phyloP scores from a whole-genome alignment of 371 early-diverging fungal genomes.

The Coemansia linderi region DNA sequence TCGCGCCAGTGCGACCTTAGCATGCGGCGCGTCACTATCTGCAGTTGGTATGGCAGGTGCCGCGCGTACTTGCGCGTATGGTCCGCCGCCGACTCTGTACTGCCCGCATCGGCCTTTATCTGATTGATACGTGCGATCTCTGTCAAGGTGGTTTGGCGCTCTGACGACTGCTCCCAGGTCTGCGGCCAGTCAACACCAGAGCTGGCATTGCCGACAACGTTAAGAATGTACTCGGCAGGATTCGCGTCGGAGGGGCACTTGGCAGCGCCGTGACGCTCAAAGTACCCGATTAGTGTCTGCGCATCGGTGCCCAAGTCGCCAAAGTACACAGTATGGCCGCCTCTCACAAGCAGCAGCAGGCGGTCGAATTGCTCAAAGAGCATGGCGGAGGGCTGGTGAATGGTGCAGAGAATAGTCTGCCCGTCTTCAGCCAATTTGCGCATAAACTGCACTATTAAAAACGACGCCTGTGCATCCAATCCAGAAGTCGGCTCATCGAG shows the following conservation, averaged over 20 bases:
- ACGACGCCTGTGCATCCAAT: conserved; percentile 69
- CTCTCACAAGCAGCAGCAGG: conserved; percentile 74
- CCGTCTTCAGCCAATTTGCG: conserved; percentile 64
- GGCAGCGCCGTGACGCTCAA: conserved; percentile 64
- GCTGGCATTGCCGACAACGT: conserved; percentile 58
- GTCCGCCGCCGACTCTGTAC: conserved; percentile 14
- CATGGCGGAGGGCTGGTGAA: conserved; percentile 83
- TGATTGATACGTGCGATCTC: conserved; percentile 49
- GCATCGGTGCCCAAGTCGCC: conserved; percentile 70
- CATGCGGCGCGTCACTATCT: conserved; percentile 59
- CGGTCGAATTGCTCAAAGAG: conserved; percentile 83
- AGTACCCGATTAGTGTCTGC: conserved; percentile 61
- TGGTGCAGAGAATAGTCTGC: conserved; percentile 71
- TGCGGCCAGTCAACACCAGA: conserved; percentile 59
- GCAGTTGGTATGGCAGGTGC: conserved; percentile 52
- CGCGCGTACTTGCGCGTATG: conserved; percentile 42
- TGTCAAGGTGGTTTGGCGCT: conserved; percentile 19
- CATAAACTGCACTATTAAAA: conserved; percentile 68
- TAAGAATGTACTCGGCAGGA: conserved; percentile 75
- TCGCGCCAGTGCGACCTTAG: conserved; percentile 61
- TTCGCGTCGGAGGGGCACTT: conserved; percentile 61
- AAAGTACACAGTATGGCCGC: conserved; percentile 78
- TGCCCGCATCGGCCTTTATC: conserved; percentile 21
- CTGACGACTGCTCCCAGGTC: conserved; percentile 56
- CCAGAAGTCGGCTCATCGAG: conserved; percentile 89